A percentile compares a stretch with the other conserved stretches of the same genome.
Conservation (phyloP, 2,329 filamentous ascomycete species). For the Ascochyta pisi region DNA sequence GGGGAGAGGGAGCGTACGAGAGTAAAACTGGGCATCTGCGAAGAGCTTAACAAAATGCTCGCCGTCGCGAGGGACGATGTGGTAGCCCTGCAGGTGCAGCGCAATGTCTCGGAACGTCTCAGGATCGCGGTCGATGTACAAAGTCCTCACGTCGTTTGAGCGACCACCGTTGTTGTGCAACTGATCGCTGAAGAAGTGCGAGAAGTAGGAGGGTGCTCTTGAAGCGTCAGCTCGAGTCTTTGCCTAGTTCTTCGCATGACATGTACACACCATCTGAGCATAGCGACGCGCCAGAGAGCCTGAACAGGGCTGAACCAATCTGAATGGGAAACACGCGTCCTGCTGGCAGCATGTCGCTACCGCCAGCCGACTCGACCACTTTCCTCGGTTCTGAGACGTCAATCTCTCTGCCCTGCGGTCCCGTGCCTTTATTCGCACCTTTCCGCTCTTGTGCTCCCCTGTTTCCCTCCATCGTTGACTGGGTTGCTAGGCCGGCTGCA, state of each 20-base stretch:
- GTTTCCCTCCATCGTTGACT: slow-evolving; percentile 18
- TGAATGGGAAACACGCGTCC: slow-evolving; percentile 76
- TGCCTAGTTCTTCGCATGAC: background rate
- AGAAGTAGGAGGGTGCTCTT: slow-evolving; percentile 94
- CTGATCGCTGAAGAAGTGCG: slow-evolving; percentile 89
- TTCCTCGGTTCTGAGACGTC: slow-evolving; percentile 44
- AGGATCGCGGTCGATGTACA: slow-evolving; percentile 96
- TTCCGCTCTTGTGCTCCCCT: slow-evolving; percentile 31
- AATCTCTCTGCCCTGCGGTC: slow-evolving; percentile 42
- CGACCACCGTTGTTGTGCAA: slow-evolving; percentile 68
- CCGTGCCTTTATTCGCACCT: slow-evolving; percentile 42
- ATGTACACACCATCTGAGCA: slow-evolving; percentile 70
- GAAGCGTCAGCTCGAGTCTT: slow-evolving; percentile 54
- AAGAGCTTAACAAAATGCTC: slow-evolving; percentile 91
- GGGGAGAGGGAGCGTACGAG: slow-evolving; percentile 59
- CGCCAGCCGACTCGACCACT: slow-evolving; percentile 35
- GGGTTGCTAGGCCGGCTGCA: slow-evolving; percentile 7
- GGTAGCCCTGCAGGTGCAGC: slow-evolving; percentile 88
- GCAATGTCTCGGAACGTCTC: slow-evolving; percentile 88
- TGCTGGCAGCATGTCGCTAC: slow-evolving; percentile 64
- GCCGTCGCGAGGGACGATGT: slow-evolving; percentile 80
- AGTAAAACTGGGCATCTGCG: slow-evolving; percentile 95
- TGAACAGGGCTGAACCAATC: slow-evolving; percentile 72
- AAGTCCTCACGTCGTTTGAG: slow-evolving; percentile 70
- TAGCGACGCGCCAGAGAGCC: slow-evolving; percentile 72